These are phyloP conservation scores for Cystobasidium ongulense DNA, from an alignment of 768 basidiomycete species.

Conservation along the genomic window DNA sequence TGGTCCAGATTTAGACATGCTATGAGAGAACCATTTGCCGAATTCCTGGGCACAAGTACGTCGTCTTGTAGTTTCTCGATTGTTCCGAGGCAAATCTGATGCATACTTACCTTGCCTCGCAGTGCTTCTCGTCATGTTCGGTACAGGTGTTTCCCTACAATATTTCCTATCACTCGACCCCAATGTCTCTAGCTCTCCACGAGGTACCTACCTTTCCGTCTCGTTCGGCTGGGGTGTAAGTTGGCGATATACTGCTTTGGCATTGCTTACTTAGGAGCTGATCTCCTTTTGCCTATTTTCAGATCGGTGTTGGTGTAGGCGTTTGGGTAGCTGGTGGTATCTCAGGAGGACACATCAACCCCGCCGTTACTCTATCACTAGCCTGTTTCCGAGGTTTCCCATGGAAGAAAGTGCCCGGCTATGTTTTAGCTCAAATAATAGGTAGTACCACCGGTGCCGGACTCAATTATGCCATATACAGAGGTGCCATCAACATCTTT, in stretches of 20 bases:
- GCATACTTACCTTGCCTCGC: not conserved
- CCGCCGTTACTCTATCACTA: conserved; percentile 28
- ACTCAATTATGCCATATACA: conserved; percentile 5
- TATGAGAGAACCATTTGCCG: conserved; percentile 30
- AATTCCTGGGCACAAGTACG: conserved; percentile 30
- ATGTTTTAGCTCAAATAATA: conserved; percentile 19
- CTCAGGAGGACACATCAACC: conserved; percentile 31
- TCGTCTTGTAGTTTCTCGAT: not conserved
- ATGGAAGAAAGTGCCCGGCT: conserved; percentile 29
- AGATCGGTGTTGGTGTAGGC: conserved; percentile 29
- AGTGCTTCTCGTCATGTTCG: conserved; percentile 30
- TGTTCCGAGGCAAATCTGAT: not conserved
- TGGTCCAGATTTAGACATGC: conserved; percentile 29
- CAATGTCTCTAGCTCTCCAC: not conserved
- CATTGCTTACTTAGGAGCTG: not conserved
- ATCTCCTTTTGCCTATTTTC: not conserved
- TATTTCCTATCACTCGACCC: conserved; percentile 33
- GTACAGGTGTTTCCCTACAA: conserved; percentile 26
- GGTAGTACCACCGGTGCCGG: conserved; percentile 16
- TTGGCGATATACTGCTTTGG: not conserved
- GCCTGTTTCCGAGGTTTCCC: conserved; percentile 32
- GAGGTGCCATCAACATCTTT: not conserved
- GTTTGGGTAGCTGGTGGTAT: conserved; percentile 34
- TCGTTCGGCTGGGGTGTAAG: conserved; percentile 32
- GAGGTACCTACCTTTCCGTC: conserved; percentile 27